Evolutionary conservation across 2,329 filamentous ascomycete genomes (phyloP).

Genomic region (Tolypocladium inflatum): DNA sequence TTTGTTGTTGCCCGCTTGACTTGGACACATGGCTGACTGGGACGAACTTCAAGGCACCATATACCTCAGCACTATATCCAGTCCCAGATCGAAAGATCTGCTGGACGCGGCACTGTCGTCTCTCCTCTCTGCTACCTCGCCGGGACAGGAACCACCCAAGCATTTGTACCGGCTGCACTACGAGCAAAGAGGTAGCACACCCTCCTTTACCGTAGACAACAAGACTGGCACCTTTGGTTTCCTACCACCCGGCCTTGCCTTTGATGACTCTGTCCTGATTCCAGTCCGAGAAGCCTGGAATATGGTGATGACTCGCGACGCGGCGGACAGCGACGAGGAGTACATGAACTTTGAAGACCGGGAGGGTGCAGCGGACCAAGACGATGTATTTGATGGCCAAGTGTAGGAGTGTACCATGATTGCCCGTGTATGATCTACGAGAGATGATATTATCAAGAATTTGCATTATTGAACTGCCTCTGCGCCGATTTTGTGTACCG

Average conservation of each 20-base stretch:
- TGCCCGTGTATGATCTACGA: neutral
- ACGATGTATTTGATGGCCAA: slow-evolving; percentile 38
- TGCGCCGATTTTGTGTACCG: neutral
- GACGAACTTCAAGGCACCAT: slow-evolving; percentile 17
- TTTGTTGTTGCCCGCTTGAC: slow-evolving; percentile 2
- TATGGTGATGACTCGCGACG: slow-evolving; percentile 43
- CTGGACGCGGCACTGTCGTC: slow-evolving; percentile 31
- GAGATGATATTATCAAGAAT: neutral
- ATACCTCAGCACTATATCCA: slow-evolving; percentile 27
- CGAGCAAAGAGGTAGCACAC: slow-evolving; percentile 32
- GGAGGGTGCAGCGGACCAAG: slow-evolving; percentile 50
- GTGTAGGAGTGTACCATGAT: neutral
- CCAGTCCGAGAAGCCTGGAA: slow-evolving; percentile 64
- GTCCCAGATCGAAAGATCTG: slow-evolving; percentile 20
- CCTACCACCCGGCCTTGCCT: slow-evolving; percentile 55
- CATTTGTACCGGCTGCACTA: slow-evolving; percentile 46
- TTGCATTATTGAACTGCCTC: neutral
- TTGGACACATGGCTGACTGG: slow-evolving; percentile 20
- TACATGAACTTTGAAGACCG: slow-evolving; percentile 78
- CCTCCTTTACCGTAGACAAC: slow-evolving; percentile 22
- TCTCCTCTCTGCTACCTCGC: slow-evolving; percentile 26
- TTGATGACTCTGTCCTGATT: slow-evolving; percentile 62
- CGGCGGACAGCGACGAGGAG: slow-evolving; percentile 28
- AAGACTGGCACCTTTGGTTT: slow-evolving; percentile 47
- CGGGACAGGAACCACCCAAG: slow-evolving; percentile 16